phyloP scores from a whole-genome alignment of 495 filamentous ascomycete genomes.

The Astrocystis sublimbata region DNA sequence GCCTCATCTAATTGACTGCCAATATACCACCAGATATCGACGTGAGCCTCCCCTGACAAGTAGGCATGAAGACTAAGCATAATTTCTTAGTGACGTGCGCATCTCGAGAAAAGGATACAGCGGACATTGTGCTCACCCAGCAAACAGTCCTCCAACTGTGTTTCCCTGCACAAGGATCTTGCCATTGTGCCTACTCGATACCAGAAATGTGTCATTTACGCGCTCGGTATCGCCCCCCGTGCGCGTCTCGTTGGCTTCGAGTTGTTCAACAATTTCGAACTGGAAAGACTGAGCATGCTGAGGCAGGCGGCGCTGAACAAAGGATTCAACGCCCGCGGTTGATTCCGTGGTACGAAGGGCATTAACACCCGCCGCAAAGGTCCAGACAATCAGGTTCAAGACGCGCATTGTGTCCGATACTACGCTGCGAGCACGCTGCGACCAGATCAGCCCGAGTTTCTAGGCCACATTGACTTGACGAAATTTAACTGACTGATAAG shows the following conservation, averaged over 20 bases:
- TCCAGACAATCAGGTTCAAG: constrained; percentile 16
- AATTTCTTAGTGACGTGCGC: background rate
- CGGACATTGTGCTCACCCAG: constrained; percentile 37
- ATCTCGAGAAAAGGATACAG: background rate
- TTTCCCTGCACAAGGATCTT: constrained; percentile 50
- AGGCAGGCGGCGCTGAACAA: constrained; percentile 50
- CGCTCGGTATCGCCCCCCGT: background rate
- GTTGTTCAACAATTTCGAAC: constrained; percentile 37
- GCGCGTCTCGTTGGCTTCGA: constrained; percentile 13
- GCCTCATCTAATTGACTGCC: constrained; percentile 37
- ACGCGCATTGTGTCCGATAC: constrained; percentile 16
- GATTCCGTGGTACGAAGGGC: constrained; percentile 36
- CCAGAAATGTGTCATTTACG: constrained; percentile 45
- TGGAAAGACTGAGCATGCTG: constrained; percentile 43
- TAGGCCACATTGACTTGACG: background rate
- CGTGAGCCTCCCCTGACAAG: constrained; percentile 47
- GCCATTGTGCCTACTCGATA: constrained; percentile 40
- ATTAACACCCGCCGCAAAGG: constrained; percentile 14
- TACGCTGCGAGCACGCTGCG: background rate
- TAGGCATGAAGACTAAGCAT: constrained; percentile 48
- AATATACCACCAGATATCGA: constrained; percentile 56
- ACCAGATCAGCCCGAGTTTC: background rate
- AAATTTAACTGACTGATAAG: background rate
- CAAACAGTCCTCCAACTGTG: constrained; percentile 46
- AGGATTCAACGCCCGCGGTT: constrained; percentile 41